Evolutionary conservation across 805 yeast genomes (phyloP).

Genomic region (Wickerhamiella brachini): DNA sequence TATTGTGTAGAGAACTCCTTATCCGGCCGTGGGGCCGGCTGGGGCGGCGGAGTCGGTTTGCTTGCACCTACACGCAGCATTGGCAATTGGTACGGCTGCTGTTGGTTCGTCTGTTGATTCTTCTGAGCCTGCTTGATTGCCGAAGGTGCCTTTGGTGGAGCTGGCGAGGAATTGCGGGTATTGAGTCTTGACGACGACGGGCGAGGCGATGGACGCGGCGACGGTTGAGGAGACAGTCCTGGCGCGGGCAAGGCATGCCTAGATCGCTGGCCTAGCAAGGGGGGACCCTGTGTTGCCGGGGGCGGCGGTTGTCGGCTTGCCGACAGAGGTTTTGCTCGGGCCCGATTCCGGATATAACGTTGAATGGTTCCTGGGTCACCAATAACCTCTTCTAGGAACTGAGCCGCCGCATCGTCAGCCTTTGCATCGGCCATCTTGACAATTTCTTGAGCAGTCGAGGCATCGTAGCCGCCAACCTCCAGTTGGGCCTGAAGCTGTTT

Average conservation of each 20-base stretch:
- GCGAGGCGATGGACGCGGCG: neutral
- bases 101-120: neutral
- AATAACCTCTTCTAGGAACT: conserved; percentile 11
- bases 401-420: conserved; percentile 12
- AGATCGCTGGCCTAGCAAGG: neutral
- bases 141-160: neutral
- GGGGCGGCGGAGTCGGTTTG: neutral
- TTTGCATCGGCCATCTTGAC: conserved; percentile 10
- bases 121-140: neutral
- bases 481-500: conserved; percentile 4
- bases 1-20: conserved; percentile 16
- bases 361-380: conserved; percentile 6
- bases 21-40: neutral
- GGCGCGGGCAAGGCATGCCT: neutral
- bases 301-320: neutral
- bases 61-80: neutral
- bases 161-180: neutral
- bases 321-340: neutral
- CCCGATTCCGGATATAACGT: conserved; percentile 7
- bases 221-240: neutral
- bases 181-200: neutral
- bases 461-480: conserved; percentile 14
- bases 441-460: conserved; percentile 15
- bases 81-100: neutral
- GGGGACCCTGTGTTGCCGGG: neutral